phyloP scores from a whole-genome alignment of 352 stramenopile genomes.

The Globisporangium cystogenes region DNA sequence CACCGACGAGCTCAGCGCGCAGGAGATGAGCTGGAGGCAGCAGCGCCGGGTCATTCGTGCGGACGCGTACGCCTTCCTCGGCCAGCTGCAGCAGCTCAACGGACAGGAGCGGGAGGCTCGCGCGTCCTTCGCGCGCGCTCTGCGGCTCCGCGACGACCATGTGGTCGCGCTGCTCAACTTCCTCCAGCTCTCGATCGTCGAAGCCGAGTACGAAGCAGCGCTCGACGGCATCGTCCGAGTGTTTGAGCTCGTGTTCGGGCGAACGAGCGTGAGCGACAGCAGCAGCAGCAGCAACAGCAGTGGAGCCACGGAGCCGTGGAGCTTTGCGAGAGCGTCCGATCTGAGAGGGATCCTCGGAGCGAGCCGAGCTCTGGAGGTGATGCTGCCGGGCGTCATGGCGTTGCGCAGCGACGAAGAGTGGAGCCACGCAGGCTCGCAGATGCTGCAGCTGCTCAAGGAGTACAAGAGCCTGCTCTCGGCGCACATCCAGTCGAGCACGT shows the following conservation, averaged over 20 bases:
- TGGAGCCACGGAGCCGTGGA: neutral
- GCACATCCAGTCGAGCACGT: conserved; percentile 33
- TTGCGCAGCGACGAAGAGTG: conserved; percentile 11
- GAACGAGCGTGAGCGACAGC: too few species aligned
- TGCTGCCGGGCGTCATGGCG: conserved; percentile 15
- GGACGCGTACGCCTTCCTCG: conserved; percentile 32
- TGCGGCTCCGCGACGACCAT: conserved; percentile 35
- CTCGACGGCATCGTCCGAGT: conserved; percentile 28
- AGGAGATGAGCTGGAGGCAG: conserved; percentile 17
- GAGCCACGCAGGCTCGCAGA: conserved; percentile 8
- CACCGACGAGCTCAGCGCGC: conserved; percentile 6
- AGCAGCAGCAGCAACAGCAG: neutral
- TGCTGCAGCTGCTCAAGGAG: conserved; percentile 28
- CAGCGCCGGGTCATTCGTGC: conserved; percentile 35
- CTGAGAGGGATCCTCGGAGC: conserved; percentile 20
- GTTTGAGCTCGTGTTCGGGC: conserved; percentile 19
- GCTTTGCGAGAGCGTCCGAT: neutral
- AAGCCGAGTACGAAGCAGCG: conserved; percentile 29
- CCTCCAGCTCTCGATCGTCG: conserved; percentile 31
- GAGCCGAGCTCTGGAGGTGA: conserved; percentile 15
- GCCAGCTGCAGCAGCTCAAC: conserved; percentile 29
- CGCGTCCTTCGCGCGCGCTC: conserved; percentile 19
- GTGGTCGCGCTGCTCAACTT: conserved; percentile 36
- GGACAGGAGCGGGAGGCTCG: conserved; percentile 20
- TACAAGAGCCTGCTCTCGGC: conserved; percentile 32